A percentile compares a stretch with the other conserved stretches of the same genome.
Conservation (phyloP, 192 early-diverging fungal genomes). For the Thamnidium elegans region DNA sequence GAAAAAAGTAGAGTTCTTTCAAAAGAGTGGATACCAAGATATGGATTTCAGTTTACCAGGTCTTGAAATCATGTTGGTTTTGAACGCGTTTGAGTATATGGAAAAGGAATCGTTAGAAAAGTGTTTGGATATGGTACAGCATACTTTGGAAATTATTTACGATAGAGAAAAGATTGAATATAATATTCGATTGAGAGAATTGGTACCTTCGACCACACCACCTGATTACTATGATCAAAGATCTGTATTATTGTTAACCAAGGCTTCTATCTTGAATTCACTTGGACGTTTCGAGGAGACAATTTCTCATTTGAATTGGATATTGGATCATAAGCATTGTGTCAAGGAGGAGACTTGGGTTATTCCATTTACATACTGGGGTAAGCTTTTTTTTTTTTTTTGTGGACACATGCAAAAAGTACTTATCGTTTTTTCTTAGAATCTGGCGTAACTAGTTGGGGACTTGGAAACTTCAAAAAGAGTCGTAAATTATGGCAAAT, state of each 20-base stretch:
- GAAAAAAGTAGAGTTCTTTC: constrained; percentile 46
- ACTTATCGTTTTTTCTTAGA: constrained; percentile 27
- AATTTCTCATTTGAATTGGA: constrained; percentile 47
- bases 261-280: constrained; percentile 50
- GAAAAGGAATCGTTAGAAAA: constrained; percentile 28
- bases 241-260: constrained; percentile 45
- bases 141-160: constrained; percentile 28
- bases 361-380: constrained; percentile 53
- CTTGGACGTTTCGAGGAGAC: constrained; percentile 38
- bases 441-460: constrained; percentile 50
- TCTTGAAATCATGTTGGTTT: constrained; percentile 48
- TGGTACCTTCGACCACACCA: constrained; percentile 31
- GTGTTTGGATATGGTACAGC: constrained; percentile 29
- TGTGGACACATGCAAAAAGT: background rate
- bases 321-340: constrained; percentile 41
- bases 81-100: constrained; percentile 52
- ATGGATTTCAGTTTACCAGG: constrained; percentile 46
- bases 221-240: constrained; percentile 42
- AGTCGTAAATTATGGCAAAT: constrained; percentile 47
- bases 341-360: constrained; percentile 51
- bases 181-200: constrained; percentile 33
- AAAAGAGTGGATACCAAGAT: constrained; percentile 41
- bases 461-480: constrained; percentile 33
- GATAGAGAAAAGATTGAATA: constrained; percentile 38
- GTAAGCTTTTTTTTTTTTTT: constrained; percentile 10